phyloP scores from a whole-genome alignment of 176 grass and related monocot genomes.

The Dendrocalamus sinicus region DNA sequence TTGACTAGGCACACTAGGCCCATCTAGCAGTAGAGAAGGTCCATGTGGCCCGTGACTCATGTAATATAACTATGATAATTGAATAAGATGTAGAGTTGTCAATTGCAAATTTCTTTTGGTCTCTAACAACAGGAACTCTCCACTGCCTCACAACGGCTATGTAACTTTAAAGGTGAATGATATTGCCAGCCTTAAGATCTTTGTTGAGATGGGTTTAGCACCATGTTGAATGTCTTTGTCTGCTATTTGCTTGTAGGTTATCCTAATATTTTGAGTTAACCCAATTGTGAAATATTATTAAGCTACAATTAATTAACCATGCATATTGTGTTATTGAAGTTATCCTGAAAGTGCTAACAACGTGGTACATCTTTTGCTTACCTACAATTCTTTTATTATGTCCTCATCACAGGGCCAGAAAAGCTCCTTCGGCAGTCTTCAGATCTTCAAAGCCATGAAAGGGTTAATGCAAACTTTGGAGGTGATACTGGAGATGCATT shows the following conservation, averaged over 20 bases:
- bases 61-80: too few relatives aligned
- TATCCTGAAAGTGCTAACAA: not conserved
- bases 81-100: too few relatives aligned
- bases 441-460: conserved; percentile 54
- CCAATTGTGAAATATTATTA: not conserved
- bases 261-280: conserved; percentile 24
- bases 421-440: conserved; percentile 79
- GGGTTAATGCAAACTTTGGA: conserved; percentile 57
- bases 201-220: not conserved
- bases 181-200: not conserved
- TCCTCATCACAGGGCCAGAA: conserved; percentile 78
- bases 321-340: conserved; percentile 16
- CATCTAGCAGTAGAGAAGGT: too few relatives aligned
- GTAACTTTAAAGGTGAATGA: not conserved
- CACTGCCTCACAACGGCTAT: not conserved
- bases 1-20: too few relatives aligned
- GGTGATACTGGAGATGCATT: conserved; percentile 73
- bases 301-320: conserved; percentile 7
- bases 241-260: conserved; percentile 6
- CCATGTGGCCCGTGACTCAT: too few relatives aligned
- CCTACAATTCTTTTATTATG: not conserved
- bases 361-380: conserved; percentile 20
- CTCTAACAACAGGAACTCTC: not conserved
- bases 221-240: conserved; percentile 27
- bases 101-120: too few relatives aligned